Percentiles rank a stretch among this genome's conserved stretches.
These are phyloP conservation scores for Acer yangbiense DNA, from an alignment of 345 rosid species.

Conservation along the genomic window DNA sequence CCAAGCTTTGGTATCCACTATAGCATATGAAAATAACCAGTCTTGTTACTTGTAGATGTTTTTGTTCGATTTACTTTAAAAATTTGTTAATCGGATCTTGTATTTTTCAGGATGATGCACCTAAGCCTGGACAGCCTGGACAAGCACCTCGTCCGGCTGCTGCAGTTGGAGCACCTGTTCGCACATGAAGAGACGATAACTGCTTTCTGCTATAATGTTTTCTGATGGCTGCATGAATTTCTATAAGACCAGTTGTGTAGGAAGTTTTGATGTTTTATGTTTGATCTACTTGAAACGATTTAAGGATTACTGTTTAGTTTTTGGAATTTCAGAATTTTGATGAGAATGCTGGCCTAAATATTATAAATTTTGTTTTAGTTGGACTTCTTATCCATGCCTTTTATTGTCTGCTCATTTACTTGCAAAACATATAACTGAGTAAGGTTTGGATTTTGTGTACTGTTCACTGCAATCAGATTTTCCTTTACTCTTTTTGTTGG, in stretches of 20 bases:
- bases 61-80: not conserved
- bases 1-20: not conserved
- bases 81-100: not conserved
- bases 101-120: slow-evolving; percentile 50
- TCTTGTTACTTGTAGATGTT: not conserved
- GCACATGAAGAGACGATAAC: slow-evolving; percentile 33
- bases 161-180: slow-evolving; percentile 51
- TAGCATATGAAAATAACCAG: not conserved
- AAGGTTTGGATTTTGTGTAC: not conserved
- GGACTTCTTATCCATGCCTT: not conserved
- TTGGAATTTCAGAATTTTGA: not conserved
- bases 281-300: not conserved
- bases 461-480: not conserved
- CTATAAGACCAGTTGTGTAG: slow-evolving; percentile 18
- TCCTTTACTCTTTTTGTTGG: not conserved
- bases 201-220: slow-evolving; percentile 17
- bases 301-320: slow-evolving; percentile 3
- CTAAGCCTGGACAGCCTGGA: slow-evolving; percentile 67
- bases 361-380: slow-evolving; percentile 3
- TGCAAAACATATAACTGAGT: not conserved
- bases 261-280: slow-evolving; percentile 3
- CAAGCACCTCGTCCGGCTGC: slow-evolving; percentile 57
- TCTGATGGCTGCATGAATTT: slow-evolving; percentile 7
- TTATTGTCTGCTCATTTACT: not conserved
- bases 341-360: not conserved